Conservation (phyloP, 768 basidiomycete genomes). For the Lactarius akahatsu region DNA sequence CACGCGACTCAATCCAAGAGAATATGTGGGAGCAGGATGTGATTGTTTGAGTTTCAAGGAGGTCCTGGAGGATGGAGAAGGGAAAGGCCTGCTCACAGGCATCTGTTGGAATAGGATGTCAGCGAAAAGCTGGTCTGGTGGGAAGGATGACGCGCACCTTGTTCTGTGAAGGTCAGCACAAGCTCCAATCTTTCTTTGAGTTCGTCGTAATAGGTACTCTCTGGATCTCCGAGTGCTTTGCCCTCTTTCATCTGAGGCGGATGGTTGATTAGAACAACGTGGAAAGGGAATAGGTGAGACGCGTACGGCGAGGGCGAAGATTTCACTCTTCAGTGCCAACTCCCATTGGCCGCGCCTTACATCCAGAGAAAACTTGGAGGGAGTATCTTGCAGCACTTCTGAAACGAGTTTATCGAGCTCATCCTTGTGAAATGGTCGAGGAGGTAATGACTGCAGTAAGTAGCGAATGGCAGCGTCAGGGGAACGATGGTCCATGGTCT, state of each 20-base stretch:
- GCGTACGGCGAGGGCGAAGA: slow-evolving; percentile 66
- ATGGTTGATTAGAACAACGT: background rate
- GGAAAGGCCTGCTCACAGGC: slow-evolving; percentile 77
- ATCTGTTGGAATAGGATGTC: slow-evolving; percentile 43
- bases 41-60: slow-evolving; percentile 85
- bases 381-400: slow-evolving; percentile 20
- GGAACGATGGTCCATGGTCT: slow-evolving; percentile 25
- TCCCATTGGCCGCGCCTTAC: slow-evolving; percentile 76
- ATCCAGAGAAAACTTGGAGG: slow-evolving; percentile 43
- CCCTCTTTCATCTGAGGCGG: slow-evolving; percentile 62
- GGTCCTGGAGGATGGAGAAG: slow-evolving; percentile 71
- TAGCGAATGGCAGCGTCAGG: slow-evolving; percentile 27
- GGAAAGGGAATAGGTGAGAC: background rate
- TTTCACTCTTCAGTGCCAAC: slow-evolving; percentile 63
- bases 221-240: slow-evolving; percentile 51
- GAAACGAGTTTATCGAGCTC: slow-evolving; percentile 24
- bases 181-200: slow-evolving; percentile 68
- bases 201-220: slow-evolving; percentile 58
- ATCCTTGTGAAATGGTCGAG: slow-evolving; percentile 23
- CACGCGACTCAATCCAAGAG: slow-evolving; percentile 80
- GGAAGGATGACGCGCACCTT: slow-evolving; percentile 46
- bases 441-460: slow-evolving; percentile 18
- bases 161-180: slow-evolving; percentile 72
- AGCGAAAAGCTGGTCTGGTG: slow-evolving; percentile 4
- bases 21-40: slow-evolving; percentile 83